A percentile compares a stretch with the other conserved stretches of the same genome.
Evolutionary conservation across 495 filamentous ascomycete genomes (phyloP).

Genomic region (Peziza echinospora): DNA sequence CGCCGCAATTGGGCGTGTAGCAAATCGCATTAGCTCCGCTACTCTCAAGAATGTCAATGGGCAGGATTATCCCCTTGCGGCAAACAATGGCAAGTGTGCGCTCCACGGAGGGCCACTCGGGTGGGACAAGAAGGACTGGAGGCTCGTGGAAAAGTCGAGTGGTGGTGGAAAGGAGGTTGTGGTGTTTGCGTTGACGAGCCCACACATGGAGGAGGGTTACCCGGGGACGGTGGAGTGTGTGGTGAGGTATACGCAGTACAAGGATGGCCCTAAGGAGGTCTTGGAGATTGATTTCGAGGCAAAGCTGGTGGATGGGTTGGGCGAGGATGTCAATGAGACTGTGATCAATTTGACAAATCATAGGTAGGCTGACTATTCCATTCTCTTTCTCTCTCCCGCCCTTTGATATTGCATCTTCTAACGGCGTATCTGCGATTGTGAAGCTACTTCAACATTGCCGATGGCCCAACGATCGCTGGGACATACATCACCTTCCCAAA

Average conservation of each 20-base stretch:
- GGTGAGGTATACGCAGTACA: slow-evolving; percentile 56
- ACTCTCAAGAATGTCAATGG: slow-evolving; percentile 52
- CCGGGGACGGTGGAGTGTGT: slow-evolving; percentile 61
- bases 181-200: slow-evolving; percentile 48
- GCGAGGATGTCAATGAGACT: slow-evolving; percentile 59
- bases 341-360: slow-evolving; percentile 85
- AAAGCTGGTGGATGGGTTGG: slow-evolving; percentile 36
- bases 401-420: no score
- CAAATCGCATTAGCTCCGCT: slow-evolving; percentile 63
- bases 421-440: no score
- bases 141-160: slow-evolving; percentile 43
- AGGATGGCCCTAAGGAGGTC: slow-evolving; percentile 39
- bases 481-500: slow-evolving; percentile 47
- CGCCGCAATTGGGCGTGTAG: slow-evolving; percentile 79
- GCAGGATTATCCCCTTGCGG: slow-evolving; percentile 39
- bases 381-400: background rate
- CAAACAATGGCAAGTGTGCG: slow-evolving; percentile 58
- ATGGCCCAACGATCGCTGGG: slow-evolving; percentile 44
- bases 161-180: slow-evolving; percentile 52
- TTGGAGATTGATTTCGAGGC: slow-evolving; percentile 78
- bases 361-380: slow-evolving; percentile 37
- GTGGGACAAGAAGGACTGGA: slow-evolving; percentile 69
- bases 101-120: slow-evolving; percentile 64
- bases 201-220: slow-evolving; percentile 64
- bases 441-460: slow-evolving; percentile 82